Conservation (phyloP, 208 protist genomes). For the Acanthamoeba polyphaga region DNA sequence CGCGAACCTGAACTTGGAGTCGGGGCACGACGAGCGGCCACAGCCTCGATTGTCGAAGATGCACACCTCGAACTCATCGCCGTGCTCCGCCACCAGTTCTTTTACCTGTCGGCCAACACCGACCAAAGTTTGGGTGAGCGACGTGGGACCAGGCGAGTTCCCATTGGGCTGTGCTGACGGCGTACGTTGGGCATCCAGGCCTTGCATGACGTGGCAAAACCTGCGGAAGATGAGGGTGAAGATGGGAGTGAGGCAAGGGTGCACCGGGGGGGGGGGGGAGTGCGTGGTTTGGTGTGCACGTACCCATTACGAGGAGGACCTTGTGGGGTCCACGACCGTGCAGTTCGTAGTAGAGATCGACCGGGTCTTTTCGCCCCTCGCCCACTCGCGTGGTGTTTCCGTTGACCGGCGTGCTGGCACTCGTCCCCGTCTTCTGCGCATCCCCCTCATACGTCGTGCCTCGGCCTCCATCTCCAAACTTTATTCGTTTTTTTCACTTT, state of each 20-base stretch:
- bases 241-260: no score
- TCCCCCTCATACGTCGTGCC: conserved; percentile 25
- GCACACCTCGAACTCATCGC: conserved; percentile 27
- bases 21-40: conserved; percentile 13
- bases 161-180: no score
- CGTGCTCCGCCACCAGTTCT: neutral
- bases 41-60: conserved; percentile 61
- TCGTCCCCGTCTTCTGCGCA: neutral
- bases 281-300: neutral
- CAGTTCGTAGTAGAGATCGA: conserved; percentile 59
- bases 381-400: neutral
- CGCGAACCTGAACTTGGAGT: conserved; percentile 16
- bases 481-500: neutral
- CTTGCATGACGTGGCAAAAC: conserved; percentile 29
- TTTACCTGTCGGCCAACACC: neutral
- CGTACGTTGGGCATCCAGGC: conserved; percentile 35
- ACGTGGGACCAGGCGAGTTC: neutral
- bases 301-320: conserved; percentile 49
- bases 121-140: neutral
- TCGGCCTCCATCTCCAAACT: neutral
- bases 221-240: neutral
- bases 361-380: conserved; percentile 17
- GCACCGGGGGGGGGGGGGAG: neutral
- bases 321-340: conserved; percentile 24
- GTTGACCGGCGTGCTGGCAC: neutral